Percentiles rank a stretch among this genome's conserved stretches.
phyloP scores from a whole-genome alignment of 2,329 filamentous ascomycete genomes.

The Hypocrella siamensis region DNA sequence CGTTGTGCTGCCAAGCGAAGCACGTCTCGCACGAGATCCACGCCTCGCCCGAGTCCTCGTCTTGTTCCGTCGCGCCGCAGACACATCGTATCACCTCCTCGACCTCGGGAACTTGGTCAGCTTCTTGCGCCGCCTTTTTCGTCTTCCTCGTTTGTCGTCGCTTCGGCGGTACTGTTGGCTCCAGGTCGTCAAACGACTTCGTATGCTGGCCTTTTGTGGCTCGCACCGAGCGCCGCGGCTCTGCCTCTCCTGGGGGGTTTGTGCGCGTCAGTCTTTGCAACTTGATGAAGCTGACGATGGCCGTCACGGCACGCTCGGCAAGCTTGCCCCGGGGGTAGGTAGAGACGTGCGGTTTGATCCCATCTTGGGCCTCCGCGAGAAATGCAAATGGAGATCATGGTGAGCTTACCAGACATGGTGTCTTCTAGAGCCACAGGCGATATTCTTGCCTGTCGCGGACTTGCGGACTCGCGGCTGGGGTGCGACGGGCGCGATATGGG shows the following conservation, averaged over 20 bases:
- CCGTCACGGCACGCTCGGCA: no score
- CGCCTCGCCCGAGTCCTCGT: constrained; percentile 71
- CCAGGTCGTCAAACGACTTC: constrained; percentile 69
- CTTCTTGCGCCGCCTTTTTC: constrained; percentile 49
- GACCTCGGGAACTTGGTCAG: constrained; percentile 38
- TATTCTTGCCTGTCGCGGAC: neutral
- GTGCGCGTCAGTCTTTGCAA: constrained; percentile 4
- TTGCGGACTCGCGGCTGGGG: neutral
- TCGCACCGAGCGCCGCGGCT: constrained; percentile 85
- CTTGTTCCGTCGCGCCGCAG: constrained; percentile 74
- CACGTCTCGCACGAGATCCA: constrained; percentile 96
- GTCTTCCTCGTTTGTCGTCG: constrained; percentile 30
- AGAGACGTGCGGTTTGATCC: no score
- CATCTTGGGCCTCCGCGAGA: no score
- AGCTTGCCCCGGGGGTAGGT: no score
- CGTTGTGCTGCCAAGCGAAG: constrained; percentile 91
- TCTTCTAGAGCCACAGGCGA: neutral
- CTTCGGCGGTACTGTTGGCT: constrained; percentile 39
- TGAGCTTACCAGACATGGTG: constrained; percentile 21
- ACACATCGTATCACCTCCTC: constrained; percentile 81
- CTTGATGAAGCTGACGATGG: no score
- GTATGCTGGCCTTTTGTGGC: constrained; percentile 94
- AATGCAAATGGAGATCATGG: constrained; percentile 1
- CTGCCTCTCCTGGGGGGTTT: constrained; percentile 35
- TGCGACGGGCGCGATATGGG: neutral